These are phyloP conservation scores for Hypoxylon intermedium DNA, from an alignment of 495 filamentous ascomycete species.

Conservation along the genomic window DNA sequence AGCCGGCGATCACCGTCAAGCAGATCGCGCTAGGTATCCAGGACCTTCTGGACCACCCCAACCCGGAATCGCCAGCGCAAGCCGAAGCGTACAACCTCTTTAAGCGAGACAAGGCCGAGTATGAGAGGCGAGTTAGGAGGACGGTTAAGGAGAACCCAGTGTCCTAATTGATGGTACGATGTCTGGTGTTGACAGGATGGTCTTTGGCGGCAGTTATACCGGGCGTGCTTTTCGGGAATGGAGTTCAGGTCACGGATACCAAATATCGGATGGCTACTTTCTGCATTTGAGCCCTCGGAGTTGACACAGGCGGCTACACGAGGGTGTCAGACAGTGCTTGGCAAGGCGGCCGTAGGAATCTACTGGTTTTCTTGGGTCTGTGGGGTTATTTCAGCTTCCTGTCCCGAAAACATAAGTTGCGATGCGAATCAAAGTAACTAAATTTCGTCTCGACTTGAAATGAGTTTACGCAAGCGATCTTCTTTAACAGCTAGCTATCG, in stretches of 20 bases:
- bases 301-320: slow-evolving; percentile 21
- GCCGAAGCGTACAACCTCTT: slow-evolving; percentile 97
- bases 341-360: slow-evolving; percentile 8
- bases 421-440: neutral
- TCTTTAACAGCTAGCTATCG: too few species aligned
- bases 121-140: slow-evolving; percentile 84
- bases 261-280: slow-evolving; percentile 43
- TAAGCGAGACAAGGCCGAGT: slow-evolving; percentile 86
- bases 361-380: slow-evolving; percentile 4
- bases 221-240: slow-evolving; percentile 33
- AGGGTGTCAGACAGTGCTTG: slow-evolving; percentile 20
- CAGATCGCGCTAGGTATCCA: slow-evolving; percentile 96
- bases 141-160: slow-evolving; percentile 88
- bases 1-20: slow-evolving; percentile 96
- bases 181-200: neutral
- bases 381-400: neutral
- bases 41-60: slow-evolving; percentile 93
- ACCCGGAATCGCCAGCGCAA: slow-evolving; percentile 95
- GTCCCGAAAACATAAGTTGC: neutral
- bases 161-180: slow-evolving; percentile 46
- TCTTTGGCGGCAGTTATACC: slow-evolving; percentile 22
- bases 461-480: slow-evolving; percentile 1
- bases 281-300: slow-evolving; percentile 38
- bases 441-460: neutral
- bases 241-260: slow-evolving; percentile 44